These are phyloP conservation scores for Quercus berberidifolia DNA, from an alignment of 306 rosid species.

Conservation along the genomic window DNA sequence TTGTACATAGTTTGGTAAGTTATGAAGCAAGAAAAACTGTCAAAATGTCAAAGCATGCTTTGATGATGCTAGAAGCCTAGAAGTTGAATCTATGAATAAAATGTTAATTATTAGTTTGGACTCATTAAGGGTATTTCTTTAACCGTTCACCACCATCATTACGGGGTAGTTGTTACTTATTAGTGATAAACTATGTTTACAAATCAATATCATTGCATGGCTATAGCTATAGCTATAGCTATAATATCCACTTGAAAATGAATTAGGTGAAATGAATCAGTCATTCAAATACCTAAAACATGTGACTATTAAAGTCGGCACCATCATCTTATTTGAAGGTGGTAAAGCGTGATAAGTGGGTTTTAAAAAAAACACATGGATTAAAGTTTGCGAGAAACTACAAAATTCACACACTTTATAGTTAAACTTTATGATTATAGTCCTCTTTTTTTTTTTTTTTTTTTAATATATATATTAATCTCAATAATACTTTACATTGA, in stretches of 20 bases:
- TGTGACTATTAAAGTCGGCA: constrained; percentile 27
- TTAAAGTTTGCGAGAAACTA: not conserved
- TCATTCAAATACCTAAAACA: constrained; percentile 13
- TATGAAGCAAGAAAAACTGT: not conserved
- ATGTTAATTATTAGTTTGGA: too few relatives aligned
- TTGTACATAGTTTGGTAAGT: not conserved
- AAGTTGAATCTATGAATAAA: not conserved
- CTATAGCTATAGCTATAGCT: not conserved
- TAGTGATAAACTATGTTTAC: not conserved
- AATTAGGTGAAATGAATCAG: constrained; percentile 16
- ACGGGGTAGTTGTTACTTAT: not conserved
- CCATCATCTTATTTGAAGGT: constrained; percentile 21
- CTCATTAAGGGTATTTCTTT: too few relatives aligned
- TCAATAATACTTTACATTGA: not conserved
- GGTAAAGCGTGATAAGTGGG: constrained; percentile 7
- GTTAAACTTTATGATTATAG: not conserved
- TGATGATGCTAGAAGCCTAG: not conserved
- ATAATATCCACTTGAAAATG: not conserved
- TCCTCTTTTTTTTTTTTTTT: too few relatives aligned
- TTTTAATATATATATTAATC: too few relatives aligned
- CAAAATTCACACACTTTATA: not conserved
- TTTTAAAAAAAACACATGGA: not conserved
- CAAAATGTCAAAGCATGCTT: not conserved
- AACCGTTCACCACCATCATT: not conserved
- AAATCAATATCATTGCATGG: constrained; percentile 14